Percentiles rank a stretch among this genome's conserved stretches.
These are phyloP conservation scores for Neurospora tetrasperma DNA, from an alignment of 495 filamentous ascomycete species.

Conservation along the genomic window DNA sequence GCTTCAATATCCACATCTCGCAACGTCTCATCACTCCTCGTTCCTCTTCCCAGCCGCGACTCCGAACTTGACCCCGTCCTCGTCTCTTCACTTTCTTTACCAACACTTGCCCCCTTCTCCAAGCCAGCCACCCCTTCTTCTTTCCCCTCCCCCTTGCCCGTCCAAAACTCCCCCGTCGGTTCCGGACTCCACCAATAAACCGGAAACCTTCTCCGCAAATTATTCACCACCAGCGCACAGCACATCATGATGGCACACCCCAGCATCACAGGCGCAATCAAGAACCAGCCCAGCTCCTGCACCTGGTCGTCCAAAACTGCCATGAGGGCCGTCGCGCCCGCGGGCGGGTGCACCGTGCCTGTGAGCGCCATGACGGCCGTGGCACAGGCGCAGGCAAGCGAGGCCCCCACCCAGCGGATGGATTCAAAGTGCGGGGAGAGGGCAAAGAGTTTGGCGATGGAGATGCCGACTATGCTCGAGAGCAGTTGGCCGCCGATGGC, in stretches of 20 bases:
- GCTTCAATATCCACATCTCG: constrained; percentile 2
- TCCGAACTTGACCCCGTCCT: not conserved
- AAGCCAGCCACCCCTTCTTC: not conserved
- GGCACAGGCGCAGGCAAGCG: constrained; percentile 58
- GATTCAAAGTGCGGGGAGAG: constrained; percentile 42
- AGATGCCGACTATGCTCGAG: constrained; percentile 54
- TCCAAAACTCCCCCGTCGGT: constrained; percentile 27
- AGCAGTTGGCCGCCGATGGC: constrained; percentile 62
- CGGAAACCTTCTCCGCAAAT: constrained; percentile 66
- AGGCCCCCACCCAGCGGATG: constrained; percentile 56
- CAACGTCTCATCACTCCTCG: not conserved
- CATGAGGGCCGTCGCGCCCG: constrained; percentile 76
- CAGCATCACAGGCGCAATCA: constrained; percentile 58
- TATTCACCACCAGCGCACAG: constrained; percentile 62
- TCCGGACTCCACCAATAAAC: constrained; percentile 65
- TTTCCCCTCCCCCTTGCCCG: not conserved
- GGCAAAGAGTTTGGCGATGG: constrained; percentile 58
- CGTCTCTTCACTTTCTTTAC: not conserved
- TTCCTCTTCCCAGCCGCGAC: not conserved
- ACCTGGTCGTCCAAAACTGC: constrained; percentile 53
- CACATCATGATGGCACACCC: constrained; percentile 54
- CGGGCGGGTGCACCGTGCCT: constrained; percentile 75
- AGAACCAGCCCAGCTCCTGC: constrained; percentile 57
- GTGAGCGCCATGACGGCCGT: constrained; percentile 67
- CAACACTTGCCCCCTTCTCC: no score